These are phyloP conservation scores for Hyaloscypha bicolor DNA, from an alignment of 495 filamentous ascomycete species.

Conservation along the genomic window DNA sequence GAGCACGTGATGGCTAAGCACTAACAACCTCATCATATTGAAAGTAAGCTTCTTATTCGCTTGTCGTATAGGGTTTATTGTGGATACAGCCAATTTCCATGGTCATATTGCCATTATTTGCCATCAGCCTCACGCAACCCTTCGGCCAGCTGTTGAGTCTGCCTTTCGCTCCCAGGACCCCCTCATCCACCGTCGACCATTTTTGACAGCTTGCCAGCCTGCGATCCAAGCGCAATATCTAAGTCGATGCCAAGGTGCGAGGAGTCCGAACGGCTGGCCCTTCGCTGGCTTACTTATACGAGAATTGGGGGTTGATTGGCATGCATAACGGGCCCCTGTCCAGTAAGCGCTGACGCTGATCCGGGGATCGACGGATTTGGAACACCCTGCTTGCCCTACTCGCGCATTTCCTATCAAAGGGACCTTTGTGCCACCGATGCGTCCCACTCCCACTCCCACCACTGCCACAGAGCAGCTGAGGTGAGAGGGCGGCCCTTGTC, in stretches of 20 bases:
- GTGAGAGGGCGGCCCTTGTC: not conserved
- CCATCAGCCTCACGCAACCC: slow-evolving; percentile 17
- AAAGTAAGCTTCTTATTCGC: not conserved
- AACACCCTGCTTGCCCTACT: slow-evolving; percentile 8
- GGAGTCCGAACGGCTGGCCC: not conserved
- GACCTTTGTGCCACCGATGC: not conserved
- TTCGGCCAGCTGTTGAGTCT: slow-evolving; percentile 1
- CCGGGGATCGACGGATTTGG: slow-evolving; percentile 20
- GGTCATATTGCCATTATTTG: not conserved
- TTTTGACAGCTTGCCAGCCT: not conserved
- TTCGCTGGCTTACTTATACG: slow-evolving; percentile 9
- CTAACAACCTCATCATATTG: not conserved
- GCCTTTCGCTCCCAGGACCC: not conserved
- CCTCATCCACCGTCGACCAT: not conserved
- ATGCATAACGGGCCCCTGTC: not conserved
- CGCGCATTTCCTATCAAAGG: not conserved
- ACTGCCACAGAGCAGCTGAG: slow-evolving; percentile 1
- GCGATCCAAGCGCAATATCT: not conserved
- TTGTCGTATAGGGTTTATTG: not conserved
- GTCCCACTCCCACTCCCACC: not conserved
- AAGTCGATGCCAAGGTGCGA: not conserved
- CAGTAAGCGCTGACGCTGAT: slow-evolving; percentile 24
- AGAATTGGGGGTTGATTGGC: slow-evolving; percentile 11
- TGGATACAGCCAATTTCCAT: not conserved
- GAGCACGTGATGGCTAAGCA: not conserved